phyloP scores from a whole-genome alignment of 1,284 basidiomycete species.

The Ganoderma multipileum region DNA sequence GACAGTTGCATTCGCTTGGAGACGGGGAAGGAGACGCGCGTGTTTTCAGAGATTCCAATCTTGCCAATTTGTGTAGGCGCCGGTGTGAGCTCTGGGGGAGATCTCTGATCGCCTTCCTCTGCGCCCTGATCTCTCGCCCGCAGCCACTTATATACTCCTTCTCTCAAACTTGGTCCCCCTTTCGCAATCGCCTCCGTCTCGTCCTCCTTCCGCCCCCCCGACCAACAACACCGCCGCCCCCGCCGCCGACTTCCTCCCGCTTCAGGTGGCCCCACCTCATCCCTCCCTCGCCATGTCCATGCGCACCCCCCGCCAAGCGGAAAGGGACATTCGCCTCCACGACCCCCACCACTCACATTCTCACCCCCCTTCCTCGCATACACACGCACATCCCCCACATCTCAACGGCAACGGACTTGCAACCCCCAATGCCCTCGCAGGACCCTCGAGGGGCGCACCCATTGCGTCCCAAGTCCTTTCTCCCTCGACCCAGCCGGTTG shows the following conservation, averaged over 20 bases:
- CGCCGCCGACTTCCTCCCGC: constrained; percentile 34
- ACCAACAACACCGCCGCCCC: constrained; percentile 36
- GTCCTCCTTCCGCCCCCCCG: constrained; percentile 49
- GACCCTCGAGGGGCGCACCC: constrained; percentile 39
- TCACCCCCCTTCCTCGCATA: constrained; percentile 46
- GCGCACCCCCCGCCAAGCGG: constrained; percentile 63
- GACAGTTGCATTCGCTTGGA: constrained; percentile 32
- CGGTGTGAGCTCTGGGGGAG: constrained; percentile 35
- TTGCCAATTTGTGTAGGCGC: constrained; percentile 29
- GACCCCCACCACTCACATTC: constrained; percentile 58
- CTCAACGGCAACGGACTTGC: constrained; percentile 57
- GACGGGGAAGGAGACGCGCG: constrained; percentile 30
- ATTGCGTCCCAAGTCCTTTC: constrained; percentile 43
- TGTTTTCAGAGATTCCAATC: constrained; percentile 28
- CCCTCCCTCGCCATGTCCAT: constrained; percentile 56
- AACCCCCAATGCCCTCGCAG: constrained; percentile 49
- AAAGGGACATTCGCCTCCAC: constrained; percentile 70
- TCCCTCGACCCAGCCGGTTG: constrained; percentile 51
- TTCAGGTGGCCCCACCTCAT: constrained; percentile 36
- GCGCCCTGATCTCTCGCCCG: constrained; percentile 47
- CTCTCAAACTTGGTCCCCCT: constrained; percentile 34
- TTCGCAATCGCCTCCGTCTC: constrained; percentile 48
- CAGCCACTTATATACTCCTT: constrained; percentile 45
- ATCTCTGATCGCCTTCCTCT: constrained; percentile 46
- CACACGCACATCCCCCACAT: constrained; percentile 50